Percentiles rank a stretch among this genome's conserved stretches.
Evolutionary conservation across 2,329 filamentous ascomycete species (phyloP).

Genomic region (Cordyceps javanica): DNA sequence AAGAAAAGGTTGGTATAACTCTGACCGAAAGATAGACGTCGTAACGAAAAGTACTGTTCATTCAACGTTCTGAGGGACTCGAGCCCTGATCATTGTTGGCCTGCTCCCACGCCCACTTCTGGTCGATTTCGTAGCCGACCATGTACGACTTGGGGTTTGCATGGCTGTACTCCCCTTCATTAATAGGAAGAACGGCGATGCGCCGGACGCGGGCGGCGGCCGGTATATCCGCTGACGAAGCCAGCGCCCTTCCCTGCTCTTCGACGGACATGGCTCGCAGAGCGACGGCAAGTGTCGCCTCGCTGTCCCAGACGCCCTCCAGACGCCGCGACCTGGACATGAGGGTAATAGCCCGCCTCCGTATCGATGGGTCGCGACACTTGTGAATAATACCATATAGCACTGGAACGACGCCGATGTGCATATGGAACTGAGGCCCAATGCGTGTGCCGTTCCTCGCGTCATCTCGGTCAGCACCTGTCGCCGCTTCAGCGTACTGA

Average conservation of each 20-base stretch:
- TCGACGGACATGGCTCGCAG: conserved; percentile 1
- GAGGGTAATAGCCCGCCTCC: not conserved
- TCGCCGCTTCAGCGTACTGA: not conserved
- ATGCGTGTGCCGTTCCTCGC: not conserved
- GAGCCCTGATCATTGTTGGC: not conserved
- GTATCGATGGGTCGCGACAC: conserved; percentile 11
- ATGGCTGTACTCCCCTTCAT: not conserved
- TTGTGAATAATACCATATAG: conserved; percentile 5
- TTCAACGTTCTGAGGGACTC: not conserved
- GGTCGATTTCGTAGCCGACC: conserved; percentile 5
- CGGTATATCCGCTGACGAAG: conserved; percentile 5
- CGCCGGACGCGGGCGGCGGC: not conserved
- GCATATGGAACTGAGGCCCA: conserved; percentile 9
- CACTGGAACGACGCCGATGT: conserved; percentile 7
- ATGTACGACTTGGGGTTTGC: not conserved
- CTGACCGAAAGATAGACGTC: too few species aligned
- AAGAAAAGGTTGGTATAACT: too few species aligned
- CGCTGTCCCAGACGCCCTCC: conserved; percentile 10
- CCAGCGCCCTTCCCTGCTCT: not conserved
- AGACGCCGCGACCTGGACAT: not conserved
- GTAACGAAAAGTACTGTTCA: not conserved
- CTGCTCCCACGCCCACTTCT: conserved; percentile 7
- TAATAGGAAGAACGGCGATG: not conserved
- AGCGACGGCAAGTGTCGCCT: not conserved
- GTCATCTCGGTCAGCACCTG: not conserved